A percentile compares a stretch with the other conserved stretches of the same genome.
Conservation (phyloP, 2,329 filamentous ascomycete genomes). For the Pyricularia pennisetigena region DNA sequence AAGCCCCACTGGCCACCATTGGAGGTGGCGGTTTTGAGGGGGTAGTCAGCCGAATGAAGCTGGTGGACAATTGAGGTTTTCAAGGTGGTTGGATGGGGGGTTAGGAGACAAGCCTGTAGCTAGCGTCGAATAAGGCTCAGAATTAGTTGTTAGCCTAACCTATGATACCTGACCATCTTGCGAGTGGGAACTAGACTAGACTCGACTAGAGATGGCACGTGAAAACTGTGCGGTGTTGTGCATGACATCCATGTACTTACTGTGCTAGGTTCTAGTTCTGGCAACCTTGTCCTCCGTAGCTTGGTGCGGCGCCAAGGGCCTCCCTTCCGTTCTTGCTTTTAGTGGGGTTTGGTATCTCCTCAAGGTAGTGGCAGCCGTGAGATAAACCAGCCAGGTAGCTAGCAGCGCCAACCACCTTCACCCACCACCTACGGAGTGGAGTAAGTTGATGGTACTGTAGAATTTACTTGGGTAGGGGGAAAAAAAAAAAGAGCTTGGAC, state of each 20-base stretch:
- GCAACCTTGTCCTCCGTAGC: background rate
- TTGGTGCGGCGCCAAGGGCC: background rate
- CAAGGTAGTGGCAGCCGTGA: background rate
- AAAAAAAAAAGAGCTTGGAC: slow-evolving; percentile 1
- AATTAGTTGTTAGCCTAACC: background rate
- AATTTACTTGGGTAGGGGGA: background rate
- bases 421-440: background rate
- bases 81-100: background rate
- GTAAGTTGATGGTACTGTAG: background rate
- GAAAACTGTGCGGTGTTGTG: background rate
- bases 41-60: slow-evolving; percentile 17
- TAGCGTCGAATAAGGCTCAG: background rate
- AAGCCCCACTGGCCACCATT: slow-evolving; percentile 30
- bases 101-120: background rate
- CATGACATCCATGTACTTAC: background rate
- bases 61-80: slow-evolving; percentile 7
- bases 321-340: background rate
- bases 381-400: background rate
- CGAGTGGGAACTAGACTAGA: background rate
- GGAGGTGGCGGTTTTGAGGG: slow-evolving; percentile 22
- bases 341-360: background rate
- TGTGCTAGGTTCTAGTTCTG: background rate
- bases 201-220: background rate
- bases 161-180: background rate
- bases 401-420: background rate